A percentile compares a stretch with the other conserved stretches of the same genome.
Evolutionary conservation across 345 rosid genomes (phyloP).

Genomic region (Erysimum cheiranthoides): DNA sequence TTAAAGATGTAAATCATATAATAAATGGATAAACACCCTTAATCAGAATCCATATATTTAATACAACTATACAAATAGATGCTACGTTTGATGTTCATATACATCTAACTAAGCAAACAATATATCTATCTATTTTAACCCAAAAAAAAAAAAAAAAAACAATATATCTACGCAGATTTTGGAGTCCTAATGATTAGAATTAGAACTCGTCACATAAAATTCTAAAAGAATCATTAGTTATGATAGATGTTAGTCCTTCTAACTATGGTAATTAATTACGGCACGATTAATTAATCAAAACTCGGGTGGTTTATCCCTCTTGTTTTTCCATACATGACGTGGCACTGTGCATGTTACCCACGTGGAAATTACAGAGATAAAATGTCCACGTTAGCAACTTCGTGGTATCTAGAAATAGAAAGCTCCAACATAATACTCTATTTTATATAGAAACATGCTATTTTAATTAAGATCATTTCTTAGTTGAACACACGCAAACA

Average conservation of each 20-base stretch:
- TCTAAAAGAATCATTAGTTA: background rate
- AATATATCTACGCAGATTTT: background rate
- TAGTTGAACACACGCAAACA: background rate
- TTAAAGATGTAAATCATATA: background rate
- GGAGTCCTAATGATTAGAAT: background rate
- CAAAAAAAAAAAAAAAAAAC: too few relatives aligned
- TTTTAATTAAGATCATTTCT: background rate
- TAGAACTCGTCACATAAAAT: background rate
- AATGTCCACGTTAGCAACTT: slow-evolving; percentile 26
- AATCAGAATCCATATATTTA: background rate
- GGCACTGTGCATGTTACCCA: slow-evolving; percentile 37
- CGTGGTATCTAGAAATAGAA: slow-evolving; percentile 41
- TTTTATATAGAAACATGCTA: background rate
- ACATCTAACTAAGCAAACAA: background rate
- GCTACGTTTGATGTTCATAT: background rate
- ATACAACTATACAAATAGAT: background rate
- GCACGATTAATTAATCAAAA: background rate
- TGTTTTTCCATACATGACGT: slow-evolving; percentile 21
- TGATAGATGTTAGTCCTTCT: background rate
- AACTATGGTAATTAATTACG: background rate
- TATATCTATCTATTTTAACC: too few relatives aligned
- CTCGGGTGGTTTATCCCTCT: too few relatives aligned
- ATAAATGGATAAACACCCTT: background rate
- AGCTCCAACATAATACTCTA: slow-evolving; percentile 16
- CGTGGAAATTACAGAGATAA: slow-evolving; percentile 25